Percentiles rank a stretch among this genome's conserved stretches.
Evolutionary conservation across 768 basidiomycete species (phyloP).

Genomic region (Boletus sp.): DNA sequence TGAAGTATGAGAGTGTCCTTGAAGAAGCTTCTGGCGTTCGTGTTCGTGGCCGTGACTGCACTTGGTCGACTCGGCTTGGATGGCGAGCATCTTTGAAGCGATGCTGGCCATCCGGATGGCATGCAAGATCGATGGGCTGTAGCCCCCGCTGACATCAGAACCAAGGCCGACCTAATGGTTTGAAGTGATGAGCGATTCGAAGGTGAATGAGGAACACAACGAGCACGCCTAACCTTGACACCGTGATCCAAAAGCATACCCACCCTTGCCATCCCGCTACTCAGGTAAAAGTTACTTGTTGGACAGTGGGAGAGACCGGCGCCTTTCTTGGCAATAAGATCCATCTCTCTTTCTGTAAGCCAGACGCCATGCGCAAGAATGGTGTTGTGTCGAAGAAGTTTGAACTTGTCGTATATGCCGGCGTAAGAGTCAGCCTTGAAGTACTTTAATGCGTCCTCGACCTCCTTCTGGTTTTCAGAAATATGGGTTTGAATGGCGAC

Average conservation of each 20-base stretch:
- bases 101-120: constrained; percentile 73
- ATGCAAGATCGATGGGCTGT: constrained; percentile 73
- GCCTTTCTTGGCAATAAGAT: constrained; percentile 57
- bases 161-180: constrained; percentile 80
- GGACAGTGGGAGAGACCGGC: constrained; percentile 93
- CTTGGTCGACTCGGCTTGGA: constrained; percentile 35
- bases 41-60: background rate
- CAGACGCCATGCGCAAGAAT: constrained; percentile 87
- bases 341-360: constrained; percentile 68
- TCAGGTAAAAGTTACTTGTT: constrained; percentile 87
- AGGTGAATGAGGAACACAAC: background rate
- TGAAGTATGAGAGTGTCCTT: background rate
- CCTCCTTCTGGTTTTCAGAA: constrained; percentile 76
- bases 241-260: constrained; percentile 77
- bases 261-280: constrained; percentile 80
- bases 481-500: constrained; percentile 92
- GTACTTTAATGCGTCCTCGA: constrained; percentile 58
- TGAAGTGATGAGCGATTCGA: constrained; percentile 1
- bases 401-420: constrained; percentile 74
- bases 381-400: constrained; percentile 74
- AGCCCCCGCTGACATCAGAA: constrained; percentile 90
- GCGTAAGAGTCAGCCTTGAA: constrained; percentile 76
- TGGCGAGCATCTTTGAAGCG: constrained; percentile 71
- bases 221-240: constrained; percentile 61
- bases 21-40: background rate